Base-by-base conservation (phyloP, 78 protist genomes). In the Dictyostelium brefeldianum region DNA sequence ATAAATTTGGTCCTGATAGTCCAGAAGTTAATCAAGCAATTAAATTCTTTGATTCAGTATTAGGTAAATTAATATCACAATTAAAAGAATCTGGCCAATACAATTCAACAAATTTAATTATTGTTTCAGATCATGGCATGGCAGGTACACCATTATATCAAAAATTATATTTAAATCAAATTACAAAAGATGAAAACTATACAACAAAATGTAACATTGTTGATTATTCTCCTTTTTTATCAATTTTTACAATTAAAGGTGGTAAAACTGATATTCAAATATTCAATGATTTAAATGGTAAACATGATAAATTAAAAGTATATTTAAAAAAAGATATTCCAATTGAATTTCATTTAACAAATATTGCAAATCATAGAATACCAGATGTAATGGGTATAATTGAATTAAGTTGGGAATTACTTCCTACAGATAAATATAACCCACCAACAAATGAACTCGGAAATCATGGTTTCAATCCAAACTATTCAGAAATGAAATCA, bases 51-150 rank as follows among this genome's bases (percentile, higher is more conserved):
- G 90, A 83, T 47, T 20, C 4, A 17, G 36, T 5, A 5, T 54
- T 83, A 20, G 90, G 90, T 4, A 64, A 8, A 17, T 25, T 83
- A 10, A 46, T 83, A 0, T 0, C 48, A 1, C 0, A 20, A 11
- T 43, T 83, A 5, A 83, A 50, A 56, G 29, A 27, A 5, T 9
- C 18, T 36, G 74, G 71, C 4, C 0, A 54, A 3, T 71, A 36
- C 41, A 36, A 83, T 4, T 50, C 14, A 18, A 82, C 90, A 7
- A 83, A 83, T 41, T 71, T 83, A 14, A 51, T 83, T 9, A 43
- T 83, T 11, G 53, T 71, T 5, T 83, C 90, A 54, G 90, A 83
- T 71, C 90, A 83, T 71, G 90, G 90, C 0, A 69, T 83, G 90
- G 43, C 80, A 0, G 36, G 1, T 0, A 29, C 53, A 3, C 15